Base-by-base conservation (phyloP, 2,329 filamentous ascomycete genomes). In the Calonectria montana region DNA sequence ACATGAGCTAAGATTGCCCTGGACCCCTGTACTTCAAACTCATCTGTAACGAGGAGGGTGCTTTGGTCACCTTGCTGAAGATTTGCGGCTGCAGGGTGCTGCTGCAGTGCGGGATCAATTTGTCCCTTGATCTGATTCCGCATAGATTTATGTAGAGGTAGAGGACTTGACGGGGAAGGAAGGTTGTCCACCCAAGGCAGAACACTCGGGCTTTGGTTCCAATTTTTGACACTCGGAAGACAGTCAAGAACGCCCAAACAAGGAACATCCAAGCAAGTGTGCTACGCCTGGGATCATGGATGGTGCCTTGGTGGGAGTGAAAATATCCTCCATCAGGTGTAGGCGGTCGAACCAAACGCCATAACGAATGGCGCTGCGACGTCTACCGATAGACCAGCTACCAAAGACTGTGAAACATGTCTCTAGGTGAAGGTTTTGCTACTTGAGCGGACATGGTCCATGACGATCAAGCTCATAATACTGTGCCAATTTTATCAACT, bases 21-120 rank as follows among this genome's bases (percentile, higher is more conserved):
- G 67, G 61, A 39, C 69, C 69, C 64, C 63, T 64, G 67, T 18
- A 64, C 39, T 35, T 67, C 64, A 71, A 71, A 71, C 69, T 35
- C 23, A 29, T 21, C 64, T 71, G 69, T 65, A 71, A 71, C 69
- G 25, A 57, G 5, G 8, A 29, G 31, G 23, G 47, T 67, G 69
- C 47, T 64, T 57, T 48, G 39, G 47, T 47, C 69, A 57, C 37
- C 21, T 16, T 39, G 27, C 23, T 55, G 27, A 47, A 50, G 29
- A 48, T 53, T 27, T 48, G 47, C 27, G n/a, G 55, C 45, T 31
- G 41, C 53, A 29, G 50, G 50, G 25, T 47, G 35, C 13, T 25
- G 23, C 31, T 43, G 29, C 35, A 41, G 31, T n/a, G 21, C 39
- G 16, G 31, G 31, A 48, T 41, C 18, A 3, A 29, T 62, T n/a